Evolutionary conservation across 2,329 filamentous ascomycete species (phyloP).

Genomic region (Penicillium sp.): DNA sequence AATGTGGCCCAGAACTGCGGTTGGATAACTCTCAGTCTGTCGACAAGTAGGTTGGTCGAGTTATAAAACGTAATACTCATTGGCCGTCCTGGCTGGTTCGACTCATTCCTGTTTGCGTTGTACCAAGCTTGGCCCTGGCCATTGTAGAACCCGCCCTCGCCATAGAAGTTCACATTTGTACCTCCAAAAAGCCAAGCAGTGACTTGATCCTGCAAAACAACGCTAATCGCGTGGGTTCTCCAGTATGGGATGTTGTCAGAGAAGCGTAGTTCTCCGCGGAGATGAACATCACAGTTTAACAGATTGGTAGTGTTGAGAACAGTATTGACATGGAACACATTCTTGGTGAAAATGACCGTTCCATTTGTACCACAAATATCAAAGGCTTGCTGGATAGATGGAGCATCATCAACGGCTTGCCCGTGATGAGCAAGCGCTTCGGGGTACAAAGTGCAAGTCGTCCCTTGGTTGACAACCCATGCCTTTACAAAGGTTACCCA

Average conservation of each 20-base stretch:
- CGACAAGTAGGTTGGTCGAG: slow-evolving; percentile 18
- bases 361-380: slow-evolving; percentile 50
- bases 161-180: slow-evolving; percentile 49
- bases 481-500: neutral
- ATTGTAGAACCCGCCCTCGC: slow-evolving; percentile 50
- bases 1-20: slow-evolving; percentile 57
- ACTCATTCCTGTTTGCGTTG: slow-evolving; percentile 21
- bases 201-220: slow-evolving; percentile 52
- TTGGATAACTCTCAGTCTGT: slow-evolving; percentile 39
- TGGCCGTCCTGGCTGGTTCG: slow-evolving; percentile 33
- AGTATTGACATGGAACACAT: slow-evolving; percentile 49
- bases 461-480: neutral
- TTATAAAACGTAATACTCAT: slow-evolving; percentile 27
- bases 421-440: neutral
- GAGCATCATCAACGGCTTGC: slow-evolving; percentile 45
- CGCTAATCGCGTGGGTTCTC: slow-evolving; percentile 46
- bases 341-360: slow-evolving; percentile 51
- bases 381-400: slow-evolving; percentile 54
- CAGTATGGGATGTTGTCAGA: slow-evolving; percentile 47
- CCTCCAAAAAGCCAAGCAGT: slow-evolving; percentile 54
- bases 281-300: slow-evolving; percentile 48
- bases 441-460: neutral
- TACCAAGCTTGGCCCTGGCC: slow-evolving; percentile 50
- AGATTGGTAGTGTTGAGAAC: slow-evolving; percentile 52
- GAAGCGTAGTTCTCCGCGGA: slow-evolving; percentile 44